These are phyloP conservation scores for Globisporangium polare DNA, from an alignment of 352 stramenopile species.

Conservation along the genomic window DNA sequence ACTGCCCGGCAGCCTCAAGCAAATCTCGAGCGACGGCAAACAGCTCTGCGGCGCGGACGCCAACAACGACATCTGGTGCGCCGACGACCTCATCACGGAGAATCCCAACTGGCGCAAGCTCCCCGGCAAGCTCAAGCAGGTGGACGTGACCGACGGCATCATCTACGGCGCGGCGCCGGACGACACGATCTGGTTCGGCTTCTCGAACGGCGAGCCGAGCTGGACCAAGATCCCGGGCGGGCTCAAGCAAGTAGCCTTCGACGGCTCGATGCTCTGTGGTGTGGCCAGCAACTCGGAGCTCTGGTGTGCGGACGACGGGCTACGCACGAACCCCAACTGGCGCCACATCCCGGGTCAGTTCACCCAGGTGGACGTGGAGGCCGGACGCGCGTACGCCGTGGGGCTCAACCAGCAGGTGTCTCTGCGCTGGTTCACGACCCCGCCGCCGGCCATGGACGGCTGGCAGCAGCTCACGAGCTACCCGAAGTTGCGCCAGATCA, in stretches of 20 bases:
- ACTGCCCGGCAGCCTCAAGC: constrained; percentile 18
- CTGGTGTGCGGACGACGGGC: constrained; percentile 15
- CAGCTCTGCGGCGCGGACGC: constrained; percentile 24
- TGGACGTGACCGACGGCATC: constrained; percentile 21
- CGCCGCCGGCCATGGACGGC: constrained; percentile 1
- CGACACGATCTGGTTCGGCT: constrained; percentile 18
- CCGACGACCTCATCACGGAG: constrained; percentile 17
- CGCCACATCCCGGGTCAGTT: constrained; percentile 11
- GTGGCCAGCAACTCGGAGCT: constrained; percentile 9
- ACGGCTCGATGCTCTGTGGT: constrained; percentile 26
- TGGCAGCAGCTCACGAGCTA: constrained; percentile 13
- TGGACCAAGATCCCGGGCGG: constrained; percentile 12
- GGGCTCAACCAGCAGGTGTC: constrained; percentile 4
- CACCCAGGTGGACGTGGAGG: constrained; percentile 20
- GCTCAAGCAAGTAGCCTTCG: constrained; percentile 19
- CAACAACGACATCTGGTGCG: constrained; percentile 23
- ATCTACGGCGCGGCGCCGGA: constrained; percentile 16
- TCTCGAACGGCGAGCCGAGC: constrained; percentile 18
- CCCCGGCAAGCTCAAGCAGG: constrained; percentile 22
- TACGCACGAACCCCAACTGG: constrained; percentile 16
- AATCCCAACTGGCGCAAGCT: constrained; percentile 26
- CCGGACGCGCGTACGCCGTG: constrained; percentile 17
- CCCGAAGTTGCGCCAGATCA: constrained; percentile 18
- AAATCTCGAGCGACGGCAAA: constrained; percentile 28
- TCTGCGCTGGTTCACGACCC: constrained; percentile 16